Percentiles rank a stretch among this genome's conserved stretches.
Evolutionary conservation across 164 flowering plant genomes (phyloP).

Genomic region (Pachysandra terminalis): DNA sequence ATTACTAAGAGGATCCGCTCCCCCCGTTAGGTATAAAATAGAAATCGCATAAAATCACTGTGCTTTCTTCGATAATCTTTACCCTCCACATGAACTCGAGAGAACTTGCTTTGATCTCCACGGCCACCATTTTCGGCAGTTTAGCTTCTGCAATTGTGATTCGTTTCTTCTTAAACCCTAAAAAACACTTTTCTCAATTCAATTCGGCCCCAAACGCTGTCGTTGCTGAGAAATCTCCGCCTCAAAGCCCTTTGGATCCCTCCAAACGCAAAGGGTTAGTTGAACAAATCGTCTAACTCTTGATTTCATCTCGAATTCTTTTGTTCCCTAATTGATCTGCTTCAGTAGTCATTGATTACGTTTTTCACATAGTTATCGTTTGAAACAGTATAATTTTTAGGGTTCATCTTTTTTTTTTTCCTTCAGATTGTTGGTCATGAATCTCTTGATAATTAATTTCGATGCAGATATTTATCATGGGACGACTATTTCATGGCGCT

Average conservation of each 20-base stretch:
- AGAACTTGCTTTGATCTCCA: constrained; percentile 44
- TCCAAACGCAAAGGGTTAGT: constrained; percentile 68
- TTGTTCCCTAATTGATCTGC: not conserved
- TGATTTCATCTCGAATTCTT: too few species aligned
- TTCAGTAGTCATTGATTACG: not conserved
- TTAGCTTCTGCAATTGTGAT: constrained; percentile 46
- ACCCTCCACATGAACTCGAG: constrained; percentile 42
- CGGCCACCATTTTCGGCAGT: constrained; percentile 55
- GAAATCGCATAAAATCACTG: not conserved
- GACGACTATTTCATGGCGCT: constrained; percentile 97
- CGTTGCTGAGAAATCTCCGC: constrained; percentile 11
- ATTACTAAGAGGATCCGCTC: too few species aligned
- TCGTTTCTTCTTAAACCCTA: constrained; percentile 36
- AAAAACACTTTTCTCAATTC: constrained; percentile 8
- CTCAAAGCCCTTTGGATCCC: constrained; percentile 58
- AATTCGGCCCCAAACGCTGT: constrained; percentile 17
- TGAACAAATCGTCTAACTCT: not conserved
- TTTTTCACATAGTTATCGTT: not conserved
- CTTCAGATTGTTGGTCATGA: not conserved
- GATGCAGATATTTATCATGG: constrained; percentile 77
- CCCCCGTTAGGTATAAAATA: too few species aligned
- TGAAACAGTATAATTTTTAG: not conserved
- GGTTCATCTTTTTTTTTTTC: not conserved
- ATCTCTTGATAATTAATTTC: too few species aligned
- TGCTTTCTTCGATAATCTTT: not conserved